A percentile compares a stretch with the other conserved stretches of the same genome.
These are phyloP conservation scores for Russula ochroleuca DNA, from an alignment of 768 basidiomycete species.

Conservation along the genomic window DNA sequence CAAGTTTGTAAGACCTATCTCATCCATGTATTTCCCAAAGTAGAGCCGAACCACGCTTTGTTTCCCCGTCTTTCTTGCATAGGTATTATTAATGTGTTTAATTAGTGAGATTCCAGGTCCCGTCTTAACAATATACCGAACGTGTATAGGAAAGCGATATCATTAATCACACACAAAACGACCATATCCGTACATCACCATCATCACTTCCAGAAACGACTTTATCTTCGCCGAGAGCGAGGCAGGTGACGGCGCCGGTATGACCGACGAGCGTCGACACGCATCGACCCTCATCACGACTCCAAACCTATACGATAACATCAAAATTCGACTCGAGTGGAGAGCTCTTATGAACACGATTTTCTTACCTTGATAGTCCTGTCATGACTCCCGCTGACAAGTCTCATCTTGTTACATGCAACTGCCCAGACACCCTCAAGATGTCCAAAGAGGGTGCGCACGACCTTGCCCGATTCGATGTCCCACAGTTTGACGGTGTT, in stretches of 20 bases:
- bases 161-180: conserved; percentile 21
- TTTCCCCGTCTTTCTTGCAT: too few relatives aligned
- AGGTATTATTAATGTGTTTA: too few relatives aligned
- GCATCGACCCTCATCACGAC: conserved; percentile 81
- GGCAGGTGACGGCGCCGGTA: conserved; percentile 87
- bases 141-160: not conserved
- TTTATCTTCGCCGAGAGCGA: conserved; percentile 90
- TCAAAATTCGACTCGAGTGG: not conserved
- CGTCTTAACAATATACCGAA: not conserved
- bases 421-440: conserved; percentile 99
- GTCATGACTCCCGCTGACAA: conserved; percentile 93
- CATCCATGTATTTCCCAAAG: too few relatives aligned
- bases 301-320: conserved; percentile 68
- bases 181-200: conserved; percentile 81
- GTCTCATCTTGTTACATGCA: conserved; percentile 83
- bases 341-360: not conserved
- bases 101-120: too few relatives aligned
- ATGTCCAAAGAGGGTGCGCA: conserved; percentile 89
- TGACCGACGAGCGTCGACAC: conserved; percentile 90
- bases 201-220: conserved; percentile 97
- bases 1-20: not conserved
- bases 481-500: conserved; percentile 98
- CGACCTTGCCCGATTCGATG: conserved; percentile 73
- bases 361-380: conserved; percentile 84
- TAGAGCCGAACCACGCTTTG: too few relatives aligned